These are phyloP conservation scores for Microascus cirrosus DNA, from an alignment of 2,329 filamentous ascomycete species.

Conservation along the genomic window DNA sequence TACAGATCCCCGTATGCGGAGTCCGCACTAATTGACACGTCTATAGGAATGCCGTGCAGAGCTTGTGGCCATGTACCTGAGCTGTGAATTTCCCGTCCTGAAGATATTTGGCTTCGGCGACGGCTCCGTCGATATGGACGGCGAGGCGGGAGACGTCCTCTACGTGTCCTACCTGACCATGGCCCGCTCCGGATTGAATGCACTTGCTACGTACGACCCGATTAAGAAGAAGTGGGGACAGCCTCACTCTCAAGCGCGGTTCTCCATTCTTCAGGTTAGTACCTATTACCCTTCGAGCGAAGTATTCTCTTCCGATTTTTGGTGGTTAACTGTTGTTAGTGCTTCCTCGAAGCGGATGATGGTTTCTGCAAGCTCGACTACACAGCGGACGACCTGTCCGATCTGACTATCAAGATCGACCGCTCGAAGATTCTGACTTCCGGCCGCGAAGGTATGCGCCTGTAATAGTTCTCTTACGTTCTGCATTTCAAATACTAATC, in stretches of 20 bases:
- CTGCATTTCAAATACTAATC: background rate
- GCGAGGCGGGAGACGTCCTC: conserved; percentile 74
- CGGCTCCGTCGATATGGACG: conserved; percentile 59
- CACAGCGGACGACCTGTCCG: conserved; percentile 61
- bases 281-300: background rate
- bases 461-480: background rate
- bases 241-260: conserved; percentile 82
- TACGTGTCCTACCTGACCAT: conserved; percentile 85
- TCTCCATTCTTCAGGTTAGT: conserved; percentile 60
- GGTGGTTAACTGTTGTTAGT: conserved; percentile 22
- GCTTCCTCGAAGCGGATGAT: conserved; percentile 75
- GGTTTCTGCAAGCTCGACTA: conserved; percentile 78
- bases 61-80: conserved; percentile 82
- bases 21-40: background rate
- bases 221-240: conserved; percentile 88
- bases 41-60: conserved; percentile 62
- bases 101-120: conserved; percentile 88
- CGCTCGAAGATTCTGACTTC: conserved; percentile 75
- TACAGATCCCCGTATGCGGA: background rate
- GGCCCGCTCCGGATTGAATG: conserved; percentile 82
- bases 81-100: conserved; percentile 79
- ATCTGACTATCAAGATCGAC: conserved; percentile 74
- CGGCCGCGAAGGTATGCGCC: conserved; percentile 52
- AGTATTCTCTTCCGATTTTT: background rate
- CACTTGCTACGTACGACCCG: conserved; percentile 91